phyloP scores from a whole-genome alignment of 371 early-diverging fungal species.

The Funneliformis caledonium region DNA sequence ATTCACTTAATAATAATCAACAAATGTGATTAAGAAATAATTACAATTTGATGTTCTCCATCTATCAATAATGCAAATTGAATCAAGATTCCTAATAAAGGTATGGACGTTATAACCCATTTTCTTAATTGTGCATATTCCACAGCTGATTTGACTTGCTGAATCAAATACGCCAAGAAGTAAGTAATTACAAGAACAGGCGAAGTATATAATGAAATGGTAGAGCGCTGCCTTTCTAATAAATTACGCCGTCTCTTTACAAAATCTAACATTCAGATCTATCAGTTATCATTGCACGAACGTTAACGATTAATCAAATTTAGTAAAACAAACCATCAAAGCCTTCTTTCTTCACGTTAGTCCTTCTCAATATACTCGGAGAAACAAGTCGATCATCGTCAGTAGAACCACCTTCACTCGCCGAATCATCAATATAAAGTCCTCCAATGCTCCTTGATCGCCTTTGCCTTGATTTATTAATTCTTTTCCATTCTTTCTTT shows the following conservation, averaged over 20 bases:
- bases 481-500: background rate
- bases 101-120: conserved; percentile 36
- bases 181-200: conserved; percentile 37
- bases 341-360: conserved; percentile 37
- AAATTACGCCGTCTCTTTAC: conserved; percentile 31
- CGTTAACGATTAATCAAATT: background rate
- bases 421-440: conserved; percentile 25
- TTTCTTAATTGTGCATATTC: conserved; percentile 37
- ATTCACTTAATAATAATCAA: background rate
- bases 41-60: conserved; percentile 34
- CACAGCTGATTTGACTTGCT: conserved; percentile 29
- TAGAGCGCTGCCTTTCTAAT: conserved; percentile 35
- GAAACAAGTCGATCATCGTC: conserved; percentile 32
- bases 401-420: conserved; percentile 32
- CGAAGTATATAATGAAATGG: conserved; percentile 36
- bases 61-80: conserved; percentile 33
- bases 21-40: background rate
- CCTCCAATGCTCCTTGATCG: conserved; percentile 27
- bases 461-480: background rate
- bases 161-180: conserved; percentile 27
- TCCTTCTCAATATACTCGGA: conserved; percentile 18
- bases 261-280: conserved; percentile 19
- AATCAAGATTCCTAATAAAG: conserved; percentile 21
- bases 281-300: background rate
- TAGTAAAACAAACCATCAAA: conserved; percentile 34